phyloP scores from a whole-genome alignment of 164 flowering plant genomes.

The Berberis vulgaris region DNA sequence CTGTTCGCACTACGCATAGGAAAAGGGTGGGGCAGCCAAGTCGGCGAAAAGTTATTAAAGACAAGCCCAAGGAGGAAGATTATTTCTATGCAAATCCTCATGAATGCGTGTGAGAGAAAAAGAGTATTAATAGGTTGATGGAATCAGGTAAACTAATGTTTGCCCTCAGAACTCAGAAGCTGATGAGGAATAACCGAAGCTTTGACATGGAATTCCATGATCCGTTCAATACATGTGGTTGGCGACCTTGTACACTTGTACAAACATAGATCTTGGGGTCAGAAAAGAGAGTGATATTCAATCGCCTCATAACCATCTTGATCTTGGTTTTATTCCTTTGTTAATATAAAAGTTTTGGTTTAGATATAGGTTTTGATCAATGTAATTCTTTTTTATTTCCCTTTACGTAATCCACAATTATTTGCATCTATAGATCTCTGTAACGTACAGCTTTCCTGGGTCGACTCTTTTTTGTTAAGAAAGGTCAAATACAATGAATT shows the following conservation, averaged over 20 bases:
- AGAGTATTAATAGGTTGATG: background rate
- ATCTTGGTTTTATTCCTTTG: background rate
- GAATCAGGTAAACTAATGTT: background rate
- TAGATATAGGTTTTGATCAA: background rate
- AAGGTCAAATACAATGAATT: background rate
- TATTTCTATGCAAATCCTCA: constrained; percentile 94
- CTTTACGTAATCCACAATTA: background rate
- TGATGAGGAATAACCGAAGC: background rate
- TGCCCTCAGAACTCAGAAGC: background rate
- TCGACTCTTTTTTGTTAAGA: background rate
- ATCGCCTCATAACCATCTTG: background rate
- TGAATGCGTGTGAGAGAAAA: constrained; percentile 68
- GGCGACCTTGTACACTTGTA: background rate
- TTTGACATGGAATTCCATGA: background rate
- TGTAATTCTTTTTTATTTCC: background rate
- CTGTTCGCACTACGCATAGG: constrained; percentile 49
- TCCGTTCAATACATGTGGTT: background rate
- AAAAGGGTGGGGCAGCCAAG: constrained; percentile 60
- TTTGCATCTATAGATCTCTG: background rate
- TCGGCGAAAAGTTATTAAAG: constrained; percentile 43
- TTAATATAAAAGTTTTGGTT: background rate
- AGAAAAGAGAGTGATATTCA: background rate
- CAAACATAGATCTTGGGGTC: background rate
- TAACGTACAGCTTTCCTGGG: background rate
- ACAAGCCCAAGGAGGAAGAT: constrained; percentile 96